Percentiles rank a stretch among this genome's conserved stretches.
Evolutionary conservation across 805 yeast genomes (phyloP).

Genomic region (Hanseniaspora vineae): DNA sequence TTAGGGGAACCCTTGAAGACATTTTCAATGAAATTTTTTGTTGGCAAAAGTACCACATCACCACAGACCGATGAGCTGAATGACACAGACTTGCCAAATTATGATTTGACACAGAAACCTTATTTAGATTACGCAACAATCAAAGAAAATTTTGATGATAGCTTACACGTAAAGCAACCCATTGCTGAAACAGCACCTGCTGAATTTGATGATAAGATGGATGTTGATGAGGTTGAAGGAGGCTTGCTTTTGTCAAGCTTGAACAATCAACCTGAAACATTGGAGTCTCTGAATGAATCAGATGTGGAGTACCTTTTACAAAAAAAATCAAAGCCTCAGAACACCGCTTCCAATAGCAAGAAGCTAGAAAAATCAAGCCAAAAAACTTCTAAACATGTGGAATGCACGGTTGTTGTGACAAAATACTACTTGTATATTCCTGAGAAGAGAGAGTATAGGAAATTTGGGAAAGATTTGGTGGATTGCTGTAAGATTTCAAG

Average conservation of each 20-base stretch:
- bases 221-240: not conserved
- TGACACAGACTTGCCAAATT: not conserved
- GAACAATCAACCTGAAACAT: not conserved
- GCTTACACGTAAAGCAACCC: not conserved
- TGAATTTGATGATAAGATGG: not conserved
- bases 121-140: not conserved
- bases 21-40: not conserved
- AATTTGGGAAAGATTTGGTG: not conserved
- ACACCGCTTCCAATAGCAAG: not conserved
- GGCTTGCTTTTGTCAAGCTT: not conserved
- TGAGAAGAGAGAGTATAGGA: not conserved
- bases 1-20: not conserved
- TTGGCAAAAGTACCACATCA: too few species aligned
- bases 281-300: not conserved
- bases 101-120: not conserved
- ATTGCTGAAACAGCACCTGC: not conserved
- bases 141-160: not conserved
- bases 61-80: too few species aligned
- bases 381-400: not conserved
- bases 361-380: not conserved
- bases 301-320: not conserved
- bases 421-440: not conserved
- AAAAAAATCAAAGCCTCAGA: not conserved
- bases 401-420: not conserved
- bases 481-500: not conserved